Base-by-base conservation (phyloP, 1,139 yeast genomes). In the Kodamaea sp. region DNA sequence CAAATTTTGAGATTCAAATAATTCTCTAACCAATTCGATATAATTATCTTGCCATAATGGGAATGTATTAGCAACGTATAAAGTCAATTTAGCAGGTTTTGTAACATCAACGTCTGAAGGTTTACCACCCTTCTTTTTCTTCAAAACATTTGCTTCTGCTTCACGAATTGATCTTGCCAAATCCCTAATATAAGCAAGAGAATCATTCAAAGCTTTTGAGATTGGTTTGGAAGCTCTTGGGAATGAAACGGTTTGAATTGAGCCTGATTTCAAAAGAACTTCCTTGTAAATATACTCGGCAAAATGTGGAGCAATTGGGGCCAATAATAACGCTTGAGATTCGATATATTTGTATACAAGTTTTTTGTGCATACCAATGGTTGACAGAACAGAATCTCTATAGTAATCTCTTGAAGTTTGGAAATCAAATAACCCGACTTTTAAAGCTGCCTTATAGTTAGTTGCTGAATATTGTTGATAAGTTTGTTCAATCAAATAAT, bases 261-360 rank as follows among this genome's bases (percentile, higher is more conserved):
- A 74, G 2, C 69, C 71, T 22, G 63, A 54, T 45, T 65, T 61
- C 36, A 81, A 79, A 48, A 94, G 73, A 36, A 89, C 73, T 49
- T 90, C 97, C 58, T 84, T 78, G 78, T 88, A 89, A 45, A 92
- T 70, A 66, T 79, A 87, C 54, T 92, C 98, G 49, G 95, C 81
- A 65, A 92, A 89, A 65, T 92, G 99, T 36, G 98, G 97, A 37
- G 97, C 95, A 55, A 92, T 73, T 45, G 99, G 98, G 7, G 95
- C 82, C 53, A 92, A 68, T 60, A 92, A 67, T 53, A 92, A 75
- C 9, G 83, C 84, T 69, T 92, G 98, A 35, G 78, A 67, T 65
- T 88, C 95, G 53, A 94, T 86, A 61, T 88, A 92, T 55, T 81
- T 81, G 53, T 80, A 60, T 35, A 88, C 83, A 50, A 94, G 74